Conservation (phyloP, 495 filamentous ascomycete genomes). For the Daldinia bambusicola region DNA sequence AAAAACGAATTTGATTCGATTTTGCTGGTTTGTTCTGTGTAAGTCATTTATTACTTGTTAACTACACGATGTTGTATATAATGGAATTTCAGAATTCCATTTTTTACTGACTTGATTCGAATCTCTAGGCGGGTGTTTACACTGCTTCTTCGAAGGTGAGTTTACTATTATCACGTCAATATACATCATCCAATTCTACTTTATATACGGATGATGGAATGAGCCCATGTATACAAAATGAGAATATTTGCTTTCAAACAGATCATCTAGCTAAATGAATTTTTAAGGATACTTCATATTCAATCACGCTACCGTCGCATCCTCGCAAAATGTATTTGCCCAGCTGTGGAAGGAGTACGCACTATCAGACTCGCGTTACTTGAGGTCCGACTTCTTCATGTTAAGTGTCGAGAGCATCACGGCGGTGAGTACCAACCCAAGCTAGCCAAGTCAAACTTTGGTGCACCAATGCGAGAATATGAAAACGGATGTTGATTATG, state of each 20-base stretch:
- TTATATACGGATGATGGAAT: not conserved
- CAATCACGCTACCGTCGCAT: constrained; percentile 63
- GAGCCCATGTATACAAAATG: not conserved
- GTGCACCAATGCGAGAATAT: not conserved
- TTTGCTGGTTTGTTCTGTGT: constrained; percentile 71
- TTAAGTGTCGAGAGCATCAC: constrained; percentile 87
- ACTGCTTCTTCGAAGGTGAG: constrained; percentile 81
- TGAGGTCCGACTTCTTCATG: constrained; percentile 81
- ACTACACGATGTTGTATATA: too few species aligned
- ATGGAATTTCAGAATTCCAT: too few species aligned
- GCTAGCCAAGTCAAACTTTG: not conserved
- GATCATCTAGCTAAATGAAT: not conserved
- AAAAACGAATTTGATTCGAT: constrained; percentile 55
- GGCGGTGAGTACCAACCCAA: constrained; percentile 62
- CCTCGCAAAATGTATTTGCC: constrained; percentile 66
- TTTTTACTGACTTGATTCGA: constrained; percentile 18
- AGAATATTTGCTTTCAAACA: constrained; percentile 7
- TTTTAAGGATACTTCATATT: constrained; percentile 75
- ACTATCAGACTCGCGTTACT: constrained; percentile 82
- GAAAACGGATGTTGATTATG: constrained; percentile 8
- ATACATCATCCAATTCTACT: not conserved
- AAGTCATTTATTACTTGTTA: constrained; percentile 34
- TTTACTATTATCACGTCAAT: not conserved
- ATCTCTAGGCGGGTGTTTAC: constrained; percentile 65
- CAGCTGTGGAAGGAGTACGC: constrained; percentile 93